Evolutionary conservation across 441 rosid species (phyloP).

Genomic region (Lepidium campestre): DNA sequence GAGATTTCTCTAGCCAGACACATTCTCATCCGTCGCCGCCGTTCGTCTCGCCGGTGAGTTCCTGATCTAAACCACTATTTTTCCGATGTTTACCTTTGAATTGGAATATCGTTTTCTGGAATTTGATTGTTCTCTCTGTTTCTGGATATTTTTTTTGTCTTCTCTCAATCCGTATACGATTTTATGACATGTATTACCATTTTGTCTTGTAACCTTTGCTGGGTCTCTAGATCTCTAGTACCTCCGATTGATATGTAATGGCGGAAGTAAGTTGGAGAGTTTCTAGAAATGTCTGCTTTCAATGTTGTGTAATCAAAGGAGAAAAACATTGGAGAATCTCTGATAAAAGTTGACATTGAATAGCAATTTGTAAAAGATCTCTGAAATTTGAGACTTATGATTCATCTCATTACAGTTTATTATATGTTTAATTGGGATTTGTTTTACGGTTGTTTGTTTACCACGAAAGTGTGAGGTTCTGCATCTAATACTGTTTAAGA

Average conservation of each 20-base stretch:
- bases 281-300: not conserved
- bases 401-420: not conserved
- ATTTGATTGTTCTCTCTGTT: not conserved
- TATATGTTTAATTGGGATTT: not conserved
- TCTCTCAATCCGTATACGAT: not conserved
- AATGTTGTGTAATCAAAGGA: not conserved
- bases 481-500: not conserved
- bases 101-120: not conserved
- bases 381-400: not conserved
- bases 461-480: not conserved
- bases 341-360: not conserved
- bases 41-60: conserved; percentile 10
- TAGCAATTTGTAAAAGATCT: not conserved
- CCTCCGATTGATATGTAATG: not conserved
- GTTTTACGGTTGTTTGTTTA: too few species aligned
- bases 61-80: too few species aligned
- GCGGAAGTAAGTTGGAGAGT: not conserved
- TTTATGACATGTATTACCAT: too few species aligned
- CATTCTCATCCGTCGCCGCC: not conserved
- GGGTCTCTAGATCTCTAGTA: not conserved
- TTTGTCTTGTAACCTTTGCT: too few species aligned
- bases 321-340: not conserved
- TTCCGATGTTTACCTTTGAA: too few species aligned
- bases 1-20: not conserved
- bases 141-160: not conserved